Conservation (phyloP, 345 rosid genomes). For the Populus ilicifolia region DNA sequence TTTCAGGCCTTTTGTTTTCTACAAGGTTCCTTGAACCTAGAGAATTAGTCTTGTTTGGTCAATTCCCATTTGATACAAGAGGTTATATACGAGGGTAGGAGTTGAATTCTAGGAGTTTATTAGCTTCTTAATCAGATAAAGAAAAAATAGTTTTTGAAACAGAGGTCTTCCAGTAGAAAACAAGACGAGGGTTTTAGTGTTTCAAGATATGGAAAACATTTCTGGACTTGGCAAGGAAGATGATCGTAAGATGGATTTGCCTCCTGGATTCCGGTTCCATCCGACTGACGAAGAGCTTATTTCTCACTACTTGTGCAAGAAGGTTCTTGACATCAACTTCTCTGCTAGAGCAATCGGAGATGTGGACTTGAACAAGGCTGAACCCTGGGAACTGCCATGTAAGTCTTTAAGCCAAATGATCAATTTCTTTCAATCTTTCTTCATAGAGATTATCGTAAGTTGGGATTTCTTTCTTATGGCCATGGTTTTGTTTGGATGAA, state of each 20-base stretch:
- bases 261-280: slow-evolving; percentile 89
- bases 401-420: slow-evolving; percentile 16
- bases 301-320: slow-evolving; percentile 63
- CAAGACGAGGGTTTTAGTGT: slow-evolving; percentile 32
- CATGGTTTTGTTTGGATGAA: slow-evolving; percentile 21
- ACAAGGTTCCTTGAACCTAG: slow-evolving; percentile 9
- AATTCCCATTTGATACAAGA: background rate
- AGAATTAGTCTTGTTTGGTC: slow-evolving; percentile 12
- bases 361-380: slow-evolving; percentile 91
- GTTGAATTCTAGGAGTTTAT: background rate
- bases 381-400: slow-evolving; percentile 98
- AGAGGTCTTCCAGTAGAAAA: background rate
- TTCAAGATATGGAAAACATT: slow-evolving; percentile 40
- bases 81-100: background rate
- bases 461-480: background rate
- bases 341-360: slow-evolving; percentile 76
- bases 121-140: background rate
- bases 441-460: background rate
- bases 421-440: background rate
- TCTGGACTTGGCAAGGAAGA: slow-evolving; percentile 49
- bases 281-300: slow-evolving; percentile 98
- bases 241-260: slow-evolving; percentile 70
- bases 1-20: background rate
- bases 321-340: slow-evolving; percentile 58
- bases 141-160: background rate